Conservation (phyloP, 805 yeast species). For the Hanseniaspora occidentalis region DNA sequence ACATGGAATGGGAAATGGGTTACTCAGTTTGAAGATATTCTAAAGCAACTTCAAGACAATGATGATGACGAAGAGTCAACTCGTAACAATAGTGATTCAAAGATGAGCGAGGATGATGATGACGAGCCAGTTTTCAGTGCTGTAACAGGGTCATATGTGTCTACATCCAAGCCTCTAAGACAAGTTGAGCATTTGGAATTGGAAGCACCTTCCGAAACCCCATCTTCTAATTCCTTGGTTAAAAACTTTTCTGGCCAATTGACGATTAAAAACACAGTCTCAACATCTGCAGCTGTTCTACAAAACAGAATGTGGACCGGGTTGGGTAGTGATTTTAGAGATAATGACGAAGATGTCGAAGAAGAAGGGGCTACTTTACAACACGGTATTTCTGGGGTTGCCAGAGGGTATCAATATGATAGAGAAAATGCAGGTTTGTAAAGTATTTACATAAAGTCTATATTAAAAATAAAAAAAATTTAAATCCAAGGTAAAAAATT, state of each 20-base stretch:
- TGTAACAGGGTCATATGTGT: constrained; percentile 67
- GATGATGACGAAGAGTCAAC: constrained; percentile 10
- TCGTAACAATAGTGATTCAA: constrained; percentile 9
- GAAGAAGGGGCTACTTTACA: constrained; percentile 70
- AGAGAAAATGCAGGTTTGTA: constrained; percentile 1
- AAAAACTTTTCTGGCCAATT: constrained; percentile 46
- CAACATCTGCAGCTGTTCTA: constrained; percentile 73
- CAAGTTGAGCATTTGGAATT: constrained; percentile 52
- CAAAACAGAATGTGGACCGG: constrained; percentile 81
- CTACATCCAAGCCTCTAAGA: constrained; percentile 66
- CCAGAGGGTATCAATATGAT: constrained; percentile 53
- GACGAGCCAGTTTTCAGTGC: constrained; percentile 80
- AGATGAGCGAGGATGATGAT: constrained; percentile 25
- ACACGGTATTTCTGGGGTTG: constrained; percentile 78
- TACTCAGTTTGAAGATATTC: constrained; percentile 55
- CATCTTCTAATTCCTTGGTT: constrained; percentile 33
- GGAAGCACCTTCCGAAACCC: constrained; percentile 16
- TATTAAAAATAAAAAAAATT: neutral
- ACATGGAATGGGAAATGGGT: constrained; percentile 94
- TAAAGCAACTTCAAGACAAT: constrained; percentile 26
- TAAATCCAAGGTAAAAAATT: neutral
- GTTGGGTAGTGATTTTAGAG: constrained; percentile 64
- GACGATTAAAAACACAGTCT: constrained; percentile 62
- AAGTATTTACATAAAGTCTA: neutral
- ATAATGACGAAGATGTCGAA: constrained; percentile 26